These are phyloP conservation scores for Pseudoneurospora amorphoporcata DNA, from an alignment of 495 filamentous ascomycete genomes.

Conservation along the genomic window DNA sequence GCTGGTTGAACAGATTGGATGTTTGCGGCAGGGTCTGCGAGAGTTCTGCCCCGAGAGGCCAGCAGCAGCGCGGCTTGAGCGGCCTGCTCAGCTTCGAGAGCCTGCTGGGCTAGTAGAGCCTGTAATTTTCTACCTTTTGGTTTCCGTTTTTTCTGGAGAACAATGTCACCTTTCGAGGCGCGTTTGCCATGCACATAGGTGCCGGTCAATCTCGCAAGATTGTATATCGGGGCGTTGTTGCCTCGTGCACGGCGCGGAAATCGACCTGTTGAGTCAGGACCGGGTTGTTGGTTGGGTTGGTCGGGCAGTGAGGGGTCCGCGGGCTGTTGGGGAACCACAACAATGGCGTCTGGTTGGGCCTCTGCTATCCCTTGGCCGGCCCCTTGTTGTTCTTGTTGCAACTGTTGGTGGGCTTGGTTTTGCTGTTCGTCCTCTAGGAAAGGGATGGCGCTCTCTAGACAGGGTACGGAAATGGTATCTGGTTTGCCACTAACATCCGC, in stretches of 20 bases:
- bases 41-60: background rate
- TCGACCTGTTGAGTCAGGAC: conserved; percentile 16
- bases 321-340: conserved; percentile 17
- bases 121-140: background rate
- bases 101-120: background rate
- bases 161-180: conserved; percentile 27
- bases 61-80: background rate
- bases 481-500: conserved; percentile 11
- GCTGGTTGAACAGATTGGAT: background rate
- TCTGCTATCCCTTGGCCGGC: conserved; percentile 11
- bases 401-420: conserved; percentile 11
- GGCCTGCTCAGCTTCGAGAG: background rate
- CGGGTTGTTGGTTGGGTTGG: background rate
- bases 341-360: conserved; percentile 27
- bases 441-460: conserved; percentile 13
- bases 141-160: conserved; percentile 23
- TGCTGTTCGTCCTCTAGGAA: conserved; percentile 6
- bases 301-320: background rate
- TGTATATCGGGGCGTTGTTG: conserved; percentile 42
- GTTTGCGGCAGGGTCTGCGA: background rate
- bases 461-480: conserved; percentile 8
- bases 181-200: conserved; percentile 35
- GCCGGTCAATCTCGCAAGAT: conserved; percentile 41
- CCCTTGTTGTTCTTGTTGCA: conserved; percentile 9
- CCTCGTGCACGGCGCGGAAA: conserved; percentile 33